Evolutionary conservation across 2,329 filamentous ascomycete genomes (phyloP).

Genomic region (Xylaria arbuscula): DNA sequence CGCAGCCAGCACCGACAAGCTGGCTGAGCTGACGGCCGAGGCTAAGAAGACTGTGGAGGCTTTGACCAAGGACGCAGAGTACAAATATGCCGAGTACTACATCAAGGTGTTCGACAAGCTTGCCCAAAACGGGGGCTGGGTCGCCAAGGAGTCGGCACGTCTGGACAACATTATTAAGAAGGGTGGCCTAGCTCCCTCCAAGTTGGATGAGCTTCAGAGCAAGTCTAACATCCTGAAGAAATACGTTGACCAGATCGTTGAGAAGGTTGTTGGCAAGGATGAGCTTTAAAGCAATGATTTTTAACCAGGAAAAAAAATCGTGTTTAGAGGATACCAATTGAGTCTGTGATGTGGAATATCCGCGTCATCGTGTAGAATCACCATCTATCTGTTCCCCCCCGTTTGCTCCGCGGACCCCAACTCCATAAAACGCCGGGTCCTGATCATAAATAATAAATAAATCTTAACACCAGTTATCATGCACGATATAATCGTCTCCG

Average conservation of each 20-base stretch:
- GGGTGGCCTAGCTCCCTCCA: slow-evolving; percentile 84
- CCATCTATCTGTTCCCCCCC: slow-evolving; percentile 22
- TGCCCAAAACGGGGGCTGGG: slow-evolving; percentile 79
- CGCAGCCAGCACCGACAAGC: slow-evolving; percentile 66
- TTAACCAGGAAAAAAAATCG: slow-evolving; percentile 25
- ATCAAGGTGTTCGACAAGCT: slow-evolving; percentile 90
- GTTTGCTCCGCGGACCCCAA: slow-evolving; percentile 27
- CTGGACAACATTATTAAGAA: slow-evolving; percentile 84
- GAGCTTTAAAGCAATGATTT: slow-evolving; percentile 67
- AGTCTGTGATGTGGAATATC: slow-evolving; percentile 30
- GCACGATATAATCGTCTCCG: neutral
- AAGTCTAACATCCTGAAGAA: slow-evolving; percentile 89
- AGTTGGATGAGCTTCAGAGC: slow-evolving; percentile 86
- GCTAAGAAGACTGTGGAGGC: slow-evolving; percentile 75
- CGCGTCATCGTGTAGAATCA: slow-evolving; percentile 20
- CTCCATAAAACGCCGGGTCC: slow-evolving; percentile 43
- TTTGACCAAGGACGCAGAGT: slow-evolving; percentile 69
- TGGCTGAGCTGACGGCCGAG: slow-evolving; percentile 75
- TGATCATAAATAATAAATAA: slow-evolving; percentile 34
- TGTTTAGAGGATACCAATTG: slow-evolving; percentile 24
- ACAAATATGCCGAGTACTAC: slow-evolving; percentile 94
- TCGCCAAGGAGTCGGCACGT: slow-evolving; percentile 84
- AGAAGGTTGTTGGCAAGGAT: slow-evolving; percentile 70
- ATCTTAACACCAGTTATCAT: slow-evolving; percentile 22
- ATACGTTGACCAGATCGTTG: slow-evolving; percentile 73